Conservation (phyloP, 2,329 filamentous ascomycete species). For the Gnomoniopsis sp. region DNA sequence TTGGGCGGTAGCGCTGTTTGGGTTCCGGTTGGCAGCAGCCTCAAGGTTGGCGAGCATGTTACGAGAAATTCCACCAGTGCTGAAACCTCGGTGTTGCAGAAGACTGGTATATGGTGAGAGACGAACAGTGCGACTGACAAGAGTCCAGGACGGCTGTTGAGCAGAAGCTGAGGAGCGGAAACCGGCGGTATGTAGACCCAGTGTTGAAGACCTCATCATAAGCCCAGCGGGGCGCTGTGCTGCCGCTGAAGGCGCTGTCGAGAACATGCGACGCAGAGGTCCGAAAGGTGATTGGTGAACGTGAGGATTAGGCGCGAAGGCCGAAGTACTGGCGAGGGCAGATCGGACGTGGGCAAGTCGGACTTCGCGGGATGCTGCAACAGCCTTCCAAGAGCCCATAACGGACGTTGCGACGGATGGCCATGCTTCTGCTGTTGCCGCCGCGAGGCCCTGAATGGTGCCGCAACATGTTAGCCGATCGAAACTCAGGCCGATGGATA, state of each 20-base stretch:
- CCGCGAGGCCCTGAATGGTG: constrained; percentile 37
- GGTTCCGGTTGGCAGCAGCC: constrained; percentile 89
- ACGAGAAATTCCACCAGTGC: constrained; percentile 48
- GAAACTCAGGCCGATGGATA: neutral
- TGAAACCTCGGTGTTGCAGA: constrained; percentile 34
- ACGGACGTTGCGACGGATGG: constrained; percentile 37
- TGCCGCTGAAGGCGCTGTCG: constrained; percentile 1
- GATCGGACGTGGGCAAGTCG: constrained; percentile 29
- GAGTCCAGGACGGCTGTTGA: neutral
- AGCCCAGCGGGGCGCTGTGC: neutral
- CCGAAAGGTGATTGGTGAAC: constrained; percentile 1
- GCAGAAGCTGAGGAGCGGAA: neutral
- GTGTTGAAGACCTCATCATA: neutral
- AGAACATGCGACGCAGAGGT: constrained; percentile 4
- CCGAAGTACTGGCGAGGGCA: constrained; percentile 29
- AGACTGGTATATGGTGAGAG: constrained; percentile 11
- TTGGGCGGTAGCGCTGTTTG: constrained; percentile 80
- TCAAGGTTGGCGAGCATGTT: constrained; percentile 80
- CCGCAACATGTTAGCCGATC: neutral
- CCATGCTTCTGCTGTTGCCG: constrained; percentile 39
- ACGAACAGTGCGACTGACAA: constrained; percentile 3
- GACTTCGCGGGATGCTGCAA: neutral
- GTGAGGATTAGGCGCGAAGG: constrained; percentile 27
- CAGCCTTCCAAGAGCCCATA: constrained; percentile 30
- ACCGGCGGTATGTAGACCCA: neutral